Evolutionary conservation across 108 stramenopile species (phyloP), one percentile per base, ranked within the genome.

Genomic region (Pseudonitzschia pungens): DNA sequence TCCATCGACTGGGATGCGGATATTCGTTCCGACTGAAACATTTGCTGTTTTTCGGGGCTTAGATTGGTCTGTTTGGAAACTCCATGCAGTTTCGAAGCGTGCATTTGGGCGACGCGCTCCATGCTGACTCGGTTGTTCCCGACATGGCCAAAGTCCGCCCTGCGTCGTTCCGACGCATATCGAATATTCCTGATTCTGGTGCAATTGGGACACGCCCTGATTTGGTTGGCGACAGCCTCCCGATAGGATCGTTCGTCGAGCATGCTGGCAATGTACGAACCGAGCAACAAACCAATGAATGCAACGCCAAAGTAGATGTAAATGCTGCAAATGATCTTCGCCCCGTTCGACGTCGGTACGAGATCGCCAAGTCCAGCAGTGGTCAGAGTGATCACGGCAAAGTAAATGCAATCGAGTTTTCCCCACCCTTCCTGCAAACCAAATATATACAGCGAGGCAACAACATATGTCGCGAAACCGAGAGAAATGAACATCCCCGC

Each of bases 221-320:
- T 81, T 26, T 81, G 78, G 18, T 87, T 84, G 18, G 83, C 82
- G 28, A 70, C 71, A 15, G 87, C 88, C 54, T 88, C 86, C 45
- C 85, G 82, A 45, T 75, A 74, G 6, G 87, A 78, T 18, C 75
- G 84, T 48, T 92, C 87, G 69, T 95, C 94, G 36, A 95, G 43
- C 77, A 86, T 86, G 44, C 86, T 78, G 20, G 90, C 94, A 60
- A 92, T 82, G 69, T 92, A 87, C 40, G 89, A 83, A 77, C 94
- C 94, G 50, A 95, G 82, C 86, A 95, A 91, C 71, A 95, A 86
- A 27, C 94, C 94, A 55, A 95, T 92, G 58, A 89, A 91, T 27
- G 91, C 89, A 20, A 95, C 90, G 20, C 94, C 94, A 75, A 95
- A 88, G 71, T 92, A 95, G 68, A 95, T 95, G 70, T 92, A 95